Evolutionary conservation across 345 rosid species (phyloP), one percentile per base, ranked within the genome.

Genomic region (Ceriops tagal): DNA sequence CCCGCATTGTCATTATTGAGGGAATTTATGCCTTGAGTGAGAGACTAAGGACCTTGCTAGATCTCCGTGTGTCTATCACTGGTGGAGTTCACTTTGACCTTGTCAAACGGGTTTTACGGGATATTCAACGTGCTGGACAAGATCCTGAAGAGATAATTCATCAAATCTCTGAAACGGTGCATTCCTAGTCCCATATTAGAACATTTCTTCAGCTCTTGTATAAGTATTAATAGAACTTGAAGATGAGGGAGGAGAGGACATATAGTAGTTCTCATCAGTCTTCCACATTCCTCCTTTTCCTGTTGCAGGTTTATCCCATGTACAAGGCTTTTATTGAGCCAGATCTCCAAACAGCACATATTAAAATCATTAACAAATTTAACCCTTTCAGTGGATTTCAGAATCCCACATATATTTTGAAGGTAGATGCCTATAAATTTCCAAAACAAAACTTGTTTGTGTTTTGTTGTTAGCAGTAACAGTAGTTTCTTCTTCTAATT

Each of bases 251-350:
- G 18, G 47, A 15, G 18, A 43, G 5, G 15, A 13, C 16, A 43
- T 13, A 11, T 43, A 43, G 49, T 43, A 43, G 49, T 4, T 43
- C 18, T 43, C 49, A 39, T 43, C 1, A 43, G 5, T 69, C 62
- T 47, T 72, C 70, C 68, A 43, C 24, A 0, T 16, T 27, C 20
- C 5, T 7, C 22, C 10, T 49, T 65, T 8, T 58, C 24, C 62
- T 24, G 30, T 27, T 58, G 43, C 85, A 93, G 98, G 97, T 93
- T 46, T 93, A 93, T 81, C 99, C 99, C 6, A 95, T 95, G 99
- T 95, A 95, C 81, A 95, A 95, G 85, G 99, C 99, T 58, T 95
- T 89, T 81, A 92, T 95, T 70, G 99, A 95, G 84, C 99, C 98
- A 51, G 98, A 95, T 82, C 96, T 95, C 70, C 82, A 81, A 81